Percentiles rank a stretch among this genome's conserved stretches.
These are phyloP conservation scores for Grifola frondosa DNA, from an alignment of 1,284 basidiomycete species.

Conservation along the genomic window DNA sequence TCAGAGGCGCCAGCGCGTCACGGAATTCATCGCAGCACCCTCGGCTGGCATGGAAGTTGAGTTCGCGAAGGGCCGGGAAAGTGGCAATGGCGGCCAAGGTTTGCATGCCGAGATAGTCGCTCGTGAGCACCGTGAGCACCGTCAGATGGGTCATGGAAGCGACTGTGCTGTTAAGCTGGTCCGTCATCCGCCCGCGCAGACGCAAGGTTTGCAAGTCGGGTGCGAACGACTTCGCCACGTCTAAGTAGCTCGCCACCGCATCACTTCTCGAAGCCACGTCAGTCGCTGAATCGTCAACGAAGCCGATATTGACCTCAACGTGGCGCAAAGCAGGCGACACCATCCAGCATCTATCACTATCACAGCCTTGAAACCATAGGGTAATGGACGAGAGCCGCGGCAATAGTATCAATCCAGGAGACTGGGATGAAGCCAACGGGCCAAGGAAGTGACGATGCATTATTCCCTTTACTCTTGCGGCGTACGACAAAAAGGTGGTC, in stretches of 20 bases:
- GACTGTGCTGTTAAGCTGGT: slow-evolving; percentile 37
- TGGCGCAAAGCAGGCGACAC: slow-evolving; percentile 37
- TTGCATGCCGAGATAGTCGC: slow-evolving; percentile 39
- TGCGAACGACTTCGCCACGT: slow-evolving; percentile 1
- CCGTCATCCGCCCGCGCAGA: slow-evolving; percentile 46
- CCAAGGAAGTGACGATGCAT: not conserved
- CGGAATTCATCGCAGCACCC: slow-evolving; percentile 36
- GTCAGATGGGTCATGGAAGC: slow-evolving; percentile 38
- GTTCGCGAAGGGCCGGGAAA: slow-evolving; percentile 43
- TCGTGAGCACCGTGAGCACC: slow-evolving; percentile 44
- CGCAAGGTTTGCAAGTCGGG: slow-evolving; percentile 39
- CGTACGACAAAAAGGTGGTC: not conserved
- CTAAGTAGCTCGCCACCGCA: slow-evolving; percentile 17
- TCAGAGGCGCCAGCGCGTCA: slow-evolving; percentile 17
- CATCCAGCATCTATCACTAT: slow-evolving; percentile 32
- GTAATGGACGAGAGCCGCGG: slow-evolving; percentile 39
- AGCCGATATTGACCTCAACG: slow-evolving; percentile 46
- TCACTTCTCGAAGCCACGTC: slow-evolving; percentile 8
- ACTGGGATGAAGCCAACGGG: not conserved
- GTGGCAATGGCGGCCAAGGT: slow-evolving; percentile 42
- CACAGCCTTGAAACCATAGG: slow-evolving; percentile 37
- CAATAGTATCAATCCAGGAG: slow-evolving; percentile 16
- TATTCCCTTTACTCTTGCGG: slow-evolving; percentile 3
- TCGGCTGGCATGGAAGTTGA: slow-evolving; percentile 50
- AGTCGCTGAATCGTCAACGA: slow-evolving; percentile 18